Base-by-base conservation (phyloP, 345 rosid genomes). In the Bruguiera parviflora region DNA sequence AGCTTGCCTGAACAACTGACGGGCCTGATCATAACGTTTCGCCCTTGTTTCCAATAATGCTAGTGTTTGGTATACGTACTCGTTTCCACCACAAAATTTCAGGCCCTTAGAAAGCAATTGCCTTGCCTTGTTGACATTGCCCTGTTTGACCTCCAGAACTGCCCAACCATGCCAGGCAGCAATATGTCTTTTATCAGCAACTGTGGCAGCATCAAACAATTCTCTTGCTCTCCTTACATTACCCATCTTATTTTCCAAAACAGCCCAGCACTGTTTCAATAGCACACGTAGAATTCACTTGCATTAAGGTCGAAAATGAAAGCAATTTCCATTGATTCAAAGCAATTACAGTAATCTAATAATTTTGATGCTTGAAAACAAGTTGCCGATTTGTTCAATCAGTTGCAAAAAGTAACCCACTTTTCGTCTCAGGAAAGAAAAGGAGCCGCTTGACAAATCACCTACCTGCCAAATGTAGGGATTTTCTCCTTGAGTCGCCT, bases 91-190 rank as follows among this genome's bases (percentile, higher is more conserved):
- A n/a, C 96, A 86, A 69, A 84, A 83, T 68, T 85, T 92, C 61
- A 95, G 90, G 51, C 93, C 99, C 78, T 90, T 92, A 43, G 88
- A 89, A 47, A 95, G 97, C 39, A 95, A 76, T 47, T 95, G 89
- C 77, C 99, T 89, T 2, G 97, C 99, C 80, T 92, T 95, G 82
- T 85, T 95, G 64, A 92, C 75, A 76, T 90, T 95, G 53, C 96
- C 96, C 73, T 87, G 93, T 73, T 92, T 88, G 43, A 92, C 84
- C 89, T 95, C 99, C 63, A 95, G 78, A 76, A 92, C 88, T 53
- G 97, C 97, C 99, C 96, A 95, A 63, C 97, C 99, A 76, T 95
- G 99, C 99, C 99, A 95, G 9, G 96, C 96, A 76, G 96, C 97
- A 51, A 86, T 67, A 71, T 95, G 99, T 66, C 80, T 84, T 82